phyloP scores from a whole-genome alignment of 176 grass and related monocot species.

The Oryza punctata region DNA sequence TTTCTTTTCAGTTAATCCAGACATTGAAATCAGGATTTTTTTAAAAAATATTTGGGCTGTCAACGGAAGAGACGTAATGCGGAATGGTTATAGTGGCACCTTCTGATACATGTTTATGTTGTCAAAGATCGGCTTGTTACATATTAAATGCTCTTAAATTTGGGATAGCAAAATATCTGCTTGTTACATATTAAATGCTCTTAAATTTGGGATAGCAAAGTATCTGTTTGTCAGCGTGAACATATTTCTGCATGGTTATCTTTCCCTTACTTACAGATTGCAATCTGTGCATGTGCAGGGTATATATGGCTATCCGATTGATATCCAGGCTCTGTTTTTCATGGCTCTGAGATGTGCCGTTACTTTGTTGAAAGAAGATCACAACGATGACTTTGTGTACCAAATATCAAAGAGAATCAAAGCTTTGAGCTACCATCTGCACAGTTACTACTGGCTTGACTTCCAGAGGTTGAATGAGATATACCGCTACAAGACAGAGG shows the following conservation, averaged over 20 bases:
- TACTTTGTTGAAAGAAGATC: conserved; percentile 48
- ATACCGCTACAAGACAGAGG: conserved; percentile 86
- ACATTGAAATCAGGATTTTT: too few species aligned
- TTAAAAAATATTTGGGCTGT: too few species aligned
- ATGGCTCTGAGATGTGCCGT: conserved; percentile 69
- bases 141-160: neutral
- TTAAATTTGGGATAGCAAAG: conserved; percentile 8
- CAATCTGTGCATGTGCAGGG: conserved; percentile 48
- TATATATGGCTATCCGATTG: conserved; percentile 83
- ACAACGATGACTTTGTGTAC: conserved; percentile 44
- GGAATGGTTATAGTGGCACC: neutral
- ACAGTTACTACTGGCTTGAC: conserved; percentile 74
- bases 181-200: neutral
- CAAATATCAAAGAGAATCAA: conserved; percentile 64
- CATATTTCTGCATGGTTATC: neutral
- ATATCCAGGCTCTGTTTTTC: conserved; percentile 82
- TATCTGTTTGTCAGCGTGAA: neutral
- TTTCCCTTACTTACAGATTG: conserved; percentile 22
- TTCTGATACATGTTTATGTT: conserved; percentile 4
- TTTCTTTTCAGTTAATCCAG: too few species aligned
- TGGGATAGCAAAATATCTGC: conserved; percentile 19
- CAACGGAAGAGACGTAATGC: neutral
- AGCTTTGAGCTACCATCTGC: conserved; percentile 80
- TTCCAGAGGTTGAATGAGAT: conserved; percentile 72
- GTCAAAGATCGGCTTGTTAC: conserved; percentile 7